Base-by-base conservation (phyloP, 371 early-diverging fungal species). In the Synchytrium microbalum region DNA sequence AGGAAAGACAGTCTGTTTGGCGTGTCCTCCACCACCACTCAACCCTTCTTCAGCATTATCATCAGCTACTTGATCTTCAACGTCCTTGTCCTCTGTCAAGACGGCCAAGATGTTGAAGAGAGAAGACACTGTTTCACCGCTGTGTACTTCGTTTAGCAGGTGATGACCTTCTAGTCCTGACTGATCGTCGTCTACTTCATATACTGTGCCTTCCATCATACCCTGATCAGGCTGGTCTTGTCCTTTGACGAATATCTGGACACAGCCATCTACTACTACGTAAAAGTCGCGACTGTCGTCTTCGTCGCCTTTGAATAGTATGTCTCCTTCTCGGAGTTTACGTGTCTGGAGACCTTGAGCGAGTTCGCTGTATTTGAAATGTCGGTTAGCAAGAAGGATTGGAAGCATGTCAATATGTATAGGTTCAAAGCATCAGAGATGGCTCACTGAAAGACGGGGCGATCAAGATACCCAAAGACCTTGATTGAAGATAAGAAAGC, bases 381-480 rank as follows among this genome's bases (percentile, higher is more conserved):
- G 8, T 13, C 16, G 2, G 31, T 14, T 3, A 27, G 52, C n/a
- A 61, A 1, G 10, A 5, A 10, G 26, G 19, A 3, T 16, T 19
- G 51, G 32, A 57, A 2, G 28, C 1, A 3, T 24, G 46, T 52
- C 31, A 27, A 27, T 46, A 29, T 16, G 25, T 56, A 33, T 28
- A 52, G 61, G n/a, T 60, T 14, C 38, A 32, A 64, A 66, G 65
- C 14, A 63, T 30, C 51, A 96, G 75, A n/a, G n/a, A n/a, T n/a
- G n/a, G n/a, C n/a, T n/a, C n/a, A n/a, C n/a, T 92, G 91, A 74
- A 98, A 94, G 52, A 98, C 95, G 3, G 92, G 92, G 67, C 91
- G 84, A 64, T 98, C 98, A 32, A 98, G 79, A 69, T 95, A 96
- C 0, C 95, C 95, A 83, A 98, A 96, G n/a, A 96, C 90, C 72